Percentiles rank a stretch among this genome's conserved stretches.
These are phyloP conservation scores for Ogataea chonburiensis DNA, from an alignment of 805 yeast species.

Conservation along the genomic window DNA sequence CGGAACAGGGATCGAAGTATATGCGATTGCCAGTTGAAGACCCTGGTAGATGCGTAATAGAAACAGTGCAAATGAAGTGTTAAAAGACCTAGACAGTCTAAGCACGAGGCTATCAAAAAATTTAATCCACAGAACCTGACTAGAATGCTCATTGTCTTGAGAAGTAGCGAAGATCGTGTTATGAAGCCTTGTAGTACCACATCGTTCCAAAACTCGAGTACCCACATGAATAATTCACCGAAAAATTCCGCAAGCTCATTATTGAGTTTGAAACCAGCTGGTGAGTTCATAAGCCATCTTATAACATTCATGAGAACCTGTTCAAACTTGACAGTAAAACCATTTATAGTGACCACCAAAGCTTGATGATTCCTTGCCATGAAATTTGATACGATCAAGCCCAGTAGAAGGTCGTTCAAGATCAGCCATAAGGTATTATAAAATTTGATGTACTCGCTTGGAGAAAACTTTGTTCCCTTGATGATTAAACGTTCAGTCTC, in stretches of 20 bases:
- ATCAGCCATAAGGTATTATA: slow-evolving; percentile 90
- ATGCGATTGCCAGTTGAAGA: slow-evolving; percentile 73
- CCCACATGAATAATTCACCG: slow-evolving; percentile 87
- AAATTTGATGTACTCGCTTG: slow-evolving; percentile 67
- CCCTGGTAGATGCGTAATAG: slow-evolving; percentile 73
- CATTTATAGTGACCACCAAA: slow-evolving; percentile 10
- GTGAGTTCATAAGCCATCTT: slow-evolving; percentile 79
- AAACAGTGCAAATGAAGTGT: slow-evolving; percentile 76
- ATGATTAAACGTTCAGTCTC: slow-evolving; percentile 42
- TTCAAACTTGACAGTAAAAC: slow-evolving; percentile 35
- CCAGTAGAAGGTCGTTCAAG: slow-evolving; percentile 76
- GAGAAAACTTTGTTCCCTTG: slow-evolving; percentile 38
- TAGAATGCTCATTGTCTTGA: slow-evolving; percentile 16
- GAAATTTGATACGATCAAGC: slow-evolving; percentile 55
- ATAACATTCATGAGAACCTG: slow-evolving; percentile 41
- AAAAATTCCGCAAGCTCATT: slow-evolving; percentile 80
- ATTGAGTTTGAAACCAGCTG: slow-evolving; percentile 92
- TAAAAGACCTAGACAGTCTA: slow-evolving; percentile 62
- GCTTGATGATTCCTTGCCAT: slow-evolving; percentile 28
- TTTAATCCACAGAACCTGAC: slow-evolving; percentile 55
- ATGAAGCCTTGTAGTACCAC: slow-evolving; percentile 18
- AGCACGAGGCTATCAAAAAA: slow-evolving; percentile 59
- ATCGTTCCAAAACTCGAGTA: slow-evolving; percentile 62
- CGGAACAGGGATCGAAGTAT: slow-evolving; percentile 73
- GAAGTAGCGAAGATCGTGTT: slow-evolving; percentile 15